Percentiles rank a stretch among this genome's conserved stretches.
Evolutionary conservation across 306 rosid genomes (phyloP).

Genomic region (Quercus alba): DNA sequence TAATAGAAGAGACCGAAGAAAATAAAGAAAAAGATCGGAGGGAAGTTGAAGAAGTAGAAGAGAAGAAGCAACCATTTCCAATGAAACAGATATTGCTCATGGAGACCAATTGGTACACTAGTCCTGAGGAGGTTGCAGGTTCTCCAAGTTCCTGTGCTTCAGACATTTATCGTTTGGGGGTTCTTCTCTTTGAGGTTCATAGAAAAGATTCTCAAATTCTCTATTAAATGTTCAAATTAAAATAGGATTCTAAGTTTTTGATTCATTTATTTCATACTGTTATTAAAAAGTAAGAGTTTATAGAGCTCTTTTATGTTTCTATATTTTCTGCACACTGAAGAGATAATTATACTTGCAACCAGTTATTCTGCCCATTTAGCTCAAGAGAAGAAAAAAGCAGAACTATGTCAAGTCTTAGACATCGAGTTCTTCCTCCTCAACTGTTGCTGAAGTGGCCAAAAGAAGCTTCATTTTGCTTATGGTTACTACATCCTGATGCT

Average conservation of each 20-base stretch:
- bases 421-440: conserved; percentile 99
- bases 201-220: conserved; percentile 5
- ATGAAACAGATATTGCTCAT: conserved; percentile 79
- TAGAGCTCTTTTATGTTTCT: background rate
- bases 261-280: conserved; percentile 19
- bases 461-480: conserved; percentile 96
- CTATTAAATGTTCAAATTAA: conserved; percentile 17
- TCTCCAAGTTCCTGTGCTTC: conserved; percentile 76
- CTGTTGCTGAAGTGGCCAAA: conserved; percentile 91
- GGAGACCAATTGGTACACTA: conserved; percentile 91
- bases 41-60: conserved; percentile 61
- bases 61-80: conserved; percentile 75
- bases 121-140: conserved; percentile 79
- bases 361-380: conserved; percentile 87
- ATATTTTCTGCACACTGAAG: conserved; percentile 32
- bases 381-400: conserved; percentile 84
- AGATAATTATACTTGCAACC: conserved; percentile 38
- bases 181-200: conserved; percentile 90
- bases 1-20: conserved; percentile 67
- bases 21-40: conserved; percentile 54
- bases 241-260: conserved; percentile 2
- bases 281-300: conserved; percentile 8
- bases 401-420: conserved; percentile 92
- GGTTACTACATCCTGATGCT: conserved; percentile 94
- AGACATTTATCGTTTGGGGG: conserved; percentile 79